Evolutionary conservation across 2,329 filamentous ascomycete species (phyloP).

Genomic region (Aureobasidium lini): DNA sequence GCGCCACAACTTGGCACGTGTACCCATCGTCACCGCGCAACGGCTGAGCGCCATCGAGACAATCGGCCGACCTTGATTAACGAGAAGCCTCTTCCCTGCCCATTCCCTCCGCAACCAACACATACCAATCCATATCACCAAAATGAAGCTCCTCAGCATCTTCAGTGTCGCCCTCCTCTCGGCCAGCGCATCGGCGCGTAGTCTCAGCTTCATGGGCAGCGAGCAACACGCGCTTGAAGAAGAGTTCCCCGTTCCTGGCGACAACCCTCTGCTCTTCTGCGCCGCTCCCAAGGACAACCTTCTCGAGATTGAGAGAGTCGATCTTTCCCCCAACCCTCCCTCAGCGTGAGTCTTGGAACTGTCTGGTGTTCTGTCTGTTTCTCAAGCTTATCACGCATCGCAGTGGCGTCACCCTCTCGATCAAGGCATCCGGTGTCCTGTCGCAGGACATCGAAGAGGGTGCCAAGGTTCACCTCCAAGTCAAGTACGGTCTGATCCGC

Average conservation of each 20-base stretch:
- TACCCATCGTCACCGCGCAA: neutral
- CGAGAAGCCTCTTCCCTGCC: neutral
- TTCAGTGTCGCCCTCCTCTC: constrained; percentile 23
- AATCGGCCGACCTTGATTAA: neutral
- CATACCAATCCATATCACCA: neutral
- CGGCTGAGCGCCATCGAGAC: neutral
- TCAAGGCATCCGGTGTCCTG: constrained; percentile 72
- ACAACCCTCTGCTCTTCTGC: constrained; percentile 81
- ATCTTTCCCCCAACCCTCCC: constrained; percentile 81
- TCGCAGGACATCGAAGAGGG: constrained; percentile 65
- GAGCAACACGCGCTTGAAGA: constrained; percentile 27
- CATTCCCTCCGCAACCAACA: neutral
- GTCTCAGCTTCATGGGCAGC: constrained; percentile 19
- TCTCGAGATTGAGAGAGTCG: constrained; percentile 68
- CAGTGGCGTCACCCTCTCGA: constrained; percentile 70
- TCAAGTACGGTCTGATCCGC: constrained; percentile 91
- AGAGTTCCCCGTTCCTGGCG: constrained; percentile 64
- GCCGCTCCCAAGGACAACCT: constrained; percentile 61
- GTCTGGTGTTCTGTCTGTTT: neutral
- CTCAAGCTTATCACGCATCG: constrained; percentile 12
- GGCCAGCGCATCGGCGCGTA: constrained; percentile 23
- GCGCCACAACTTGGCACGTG: constrained; percentile 3
- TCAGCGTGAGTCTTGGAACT: constrained; percentile 51
- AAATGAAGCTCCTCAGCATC: constrained; percentile 27
- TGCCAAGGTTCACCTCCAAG: constrained; percentile 71